Conservation (phyloP, 2,329 filamentous ascomycete species). For the Capronia americana region DNA sequence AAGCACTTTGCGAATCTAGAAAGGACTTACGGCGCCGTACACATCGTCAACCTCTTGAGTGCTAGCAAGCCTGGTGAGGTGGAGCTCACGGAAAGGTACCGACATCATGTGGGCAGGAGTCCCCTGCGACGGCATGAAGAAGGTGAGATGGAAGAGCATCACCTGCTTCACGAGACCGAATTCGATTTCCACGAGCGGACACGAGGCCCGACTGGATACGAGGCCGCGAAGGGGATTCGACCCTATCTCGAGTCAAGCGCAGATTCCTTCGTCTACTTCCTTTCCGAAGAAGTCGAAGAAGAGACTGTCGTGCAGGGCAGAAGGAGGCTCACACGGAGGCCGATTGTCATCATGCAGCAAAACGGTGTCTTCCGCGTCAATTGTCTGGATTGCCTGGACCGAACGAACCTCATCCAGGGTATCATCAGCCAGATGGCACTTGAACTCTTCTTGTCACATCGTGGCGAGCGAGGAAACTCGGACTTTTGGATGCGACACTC, state of each 20-base stretch:
- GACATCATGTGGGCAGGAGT: constrained; percentile 75
- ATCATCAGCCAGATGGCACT: constrained; percentile 94
- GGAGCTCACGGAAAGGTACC: constrained; percentile 80
- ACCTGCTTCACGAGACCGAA: constrained; percentile 79
- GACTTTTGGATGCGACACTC: constrained; percentile 95
- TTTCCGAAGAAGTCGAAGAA: constrained; percentile 73
- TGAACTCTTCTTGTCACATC: constrained; percentile 79
- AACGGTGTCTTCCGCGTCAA: constrained; percentile 96
- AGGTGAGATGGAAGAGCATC: constrained; percentile 65
- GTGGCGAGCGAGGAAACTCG: constrained; percentile 67
- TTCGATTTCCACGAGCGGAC: constrained; percentile 98
- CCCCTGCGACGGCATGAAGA: constrained; percentile 66
- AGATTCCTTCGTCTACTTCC: constrained; percentile 89
- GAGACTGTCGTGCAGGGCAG: constrained; percentile 51
- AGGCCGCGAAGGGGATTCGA: constrained; percentile 84
- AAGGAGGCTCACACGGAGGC: constrained; percentile 48
- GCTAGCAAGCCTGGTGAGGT: constrained; percentile 84
- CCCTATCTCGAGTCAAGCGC: constrained; percentile 78
- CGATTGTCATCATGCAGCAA: constrained; percentile 80
- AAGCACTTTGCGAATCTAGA: constrained; percentile 92
- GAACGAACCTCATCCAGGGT: constrained; percentile 94
- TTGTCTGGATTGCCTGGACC: constrained; percentile 92
- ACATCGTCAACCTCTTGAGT: constrained; percentile 93
- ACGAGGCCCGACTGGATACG: constrained; percentile 82
- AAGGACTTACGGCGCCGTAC: constrained; percentile 84